These are phyloP conservation scores for Orbilia quercus DNA, from an alignment of 2,329 filamentous ascomycete genomes.

Conservation along the genomic window DNA sequence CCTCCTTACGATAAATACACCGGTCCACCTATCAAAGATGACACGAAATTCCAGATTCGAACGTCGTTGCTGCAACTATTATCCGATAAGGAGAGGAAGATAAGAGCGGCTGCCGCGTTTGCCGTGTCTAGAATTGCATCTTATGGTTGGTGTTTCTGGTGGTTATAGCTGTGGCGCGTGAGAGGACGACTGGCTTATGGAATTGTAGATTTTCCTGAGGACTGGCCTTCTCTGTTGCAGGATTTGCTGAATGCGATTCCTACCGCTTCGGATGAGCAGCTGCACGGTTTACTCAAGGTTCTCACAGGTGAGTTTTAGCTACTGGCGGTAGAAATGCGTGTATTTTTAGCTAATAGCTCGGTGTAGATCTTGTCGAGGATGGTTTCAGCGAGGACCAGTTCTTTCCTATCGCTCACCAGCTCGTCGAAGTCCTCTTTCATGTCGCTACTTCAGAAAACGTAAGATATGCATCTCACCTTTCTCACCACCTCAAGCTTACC, in stretches of 20 bases:
- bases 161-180: not conserved
- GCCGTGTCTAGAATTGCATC: slow-evolving; percentile 93
- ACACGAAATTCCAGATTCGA: slow-evolving; percentile 78
- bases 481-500: not conserved
- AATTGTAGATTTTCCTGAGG: slow-evolving; percentile 83
- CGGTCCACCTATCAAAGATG: slow-evolving; percentile 75
- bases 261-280: slow-evolving; percentile 78
- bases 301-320: slow-evolving; percentile 67
- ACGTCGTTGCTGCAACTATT: slow-evolving; percentile 81
- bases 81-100: slow-evolving; percentile 79
- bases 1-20: slow-evolving; percentile 77
- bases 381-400: slow-evolving; percentile 95
- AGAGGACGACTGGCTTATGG: slow-evolving; percentile 11
- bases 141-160: slow-evolving; percentile 57
- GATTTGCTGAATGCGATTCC: slow-evolving; percentile 81
- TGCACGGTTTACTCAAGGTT: slow-evolving; percentile 90
- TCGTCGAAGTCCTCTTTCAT: slow-evolving; percentile 84
- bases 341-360: slow-evolving; percentile 18
- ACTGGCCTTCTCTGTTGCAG: slow-evolving; percentile 91
- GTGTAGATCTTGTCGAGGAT: slow-evolving; percentile 84
- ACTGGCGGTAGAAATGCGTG: not conserved
- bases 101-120: slow-evolving; percentile 88
- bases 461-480: slow-evolving; percentile 64
- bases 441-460: slow-evolving; percentile 80
- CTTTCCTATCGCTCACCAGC: slow-evolving; percentile 85